Evolutionary conservation across 73 alveolate species (phyloP).

Genomic region (Tetrahymena thermophila): DNA sequence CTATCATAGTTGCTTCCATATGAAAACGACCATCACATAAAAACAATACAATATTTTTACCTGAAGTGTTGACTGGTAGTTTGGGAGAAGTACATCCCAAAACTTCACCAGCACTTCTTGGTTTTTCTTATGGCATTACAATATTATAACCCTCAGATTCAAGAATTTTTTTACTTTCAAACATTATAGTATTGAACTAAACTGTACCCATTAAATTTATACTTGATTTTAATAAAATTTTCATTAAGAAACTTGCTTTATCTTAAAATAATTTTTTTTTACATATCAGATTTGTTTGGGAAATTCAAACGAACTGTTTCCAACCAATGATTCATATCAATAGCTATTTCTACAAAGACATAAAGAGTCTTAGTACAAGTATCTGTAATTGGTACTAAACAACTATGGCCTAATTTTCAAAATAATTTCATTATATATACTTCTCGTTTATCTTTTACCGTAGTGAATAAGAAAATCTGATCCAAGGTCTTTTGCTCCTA

Average conservation of each 20-base stretch:
- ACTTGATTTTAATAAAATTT: background rate
- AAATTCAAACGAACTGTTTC: slow-evolving; percentile 76
- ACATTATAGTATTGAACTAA: slow-evolving; percentile 64
- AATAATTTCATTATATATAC: background rate
- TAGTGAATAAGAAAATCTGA: slow-evolving; percentile 97
- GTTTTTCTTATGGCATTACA: slow-evolving; percentile 88
- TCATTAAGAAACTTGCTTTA: background rate
- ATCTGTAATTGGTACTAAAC: slow-evolving; percentile 84
- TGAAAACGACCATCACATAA: slow-evolving; percentile 99
- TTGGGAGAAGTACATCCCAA: slow-evolving; percentile 99
- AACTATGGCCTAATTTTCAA: slow-evolving; percentile 59
- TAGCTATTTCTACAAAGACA: slow-evolving; percentile 90
- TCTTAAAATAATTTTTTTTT: background rate
- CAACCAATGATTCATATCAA: slow-evolving; percentile 78
- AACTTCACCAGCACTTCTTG: slow-evolving; percentile 97
- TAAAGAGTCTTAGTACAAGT: slow-evolving; percentile 70
- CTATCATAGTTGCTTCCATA: slow-evolving; percentile 98
- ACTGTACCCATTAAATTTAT: slow-evolving; percentile 66
- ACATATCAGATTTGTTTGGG: slow-evolving; percentile 50
- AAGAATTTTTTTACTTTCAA: slow-evolving; percentile 53
- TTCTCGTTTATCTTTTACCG: slow-evolving; percentile 41
- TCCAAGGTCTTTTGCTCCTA: slow-evolving; percentile 86
- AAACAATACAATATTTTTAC: slow-evolving; percentile 64
- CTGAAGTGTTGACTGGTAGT: slow-evolving; percentile 41
- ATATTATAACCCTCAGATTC: slow-evolving; percentile 66